Evolutionary conservation across 352 stramenopile species (phyloP), one percentile per base, ranked within the genome.

Genomic region (Phytophthora lateralis): DNA sequence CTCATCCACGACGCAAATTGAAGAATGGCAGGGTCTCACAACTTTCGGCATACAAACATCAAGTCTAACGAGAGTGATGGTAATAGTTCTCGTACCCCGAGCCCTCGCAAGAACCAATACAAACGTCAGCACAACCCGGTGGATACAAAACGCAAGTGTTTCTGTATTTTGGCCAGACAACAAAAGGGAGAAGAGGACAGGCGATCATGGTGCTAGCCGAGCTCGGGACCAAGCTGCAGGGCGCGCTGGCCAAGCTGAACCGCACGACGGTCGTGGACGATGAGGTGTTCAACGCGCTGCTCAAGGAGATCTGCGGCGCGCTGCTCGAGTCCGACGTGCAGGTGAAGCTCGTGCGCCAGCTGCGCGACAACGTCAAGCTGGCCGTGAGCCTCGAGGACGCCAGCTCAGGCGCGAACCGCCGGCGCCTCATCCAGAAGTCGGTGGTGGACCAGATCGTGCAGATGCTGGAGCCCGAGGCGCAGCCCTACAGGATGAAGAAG

Each of bases 291-390:
- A 94, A 96, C 53, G 73, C 75, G 43, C 78, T 97, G 41, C 76
- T 98, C 4, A 97, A 97, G 75, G 91, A 98, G 55, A 96, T 98
- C 55, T 93, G 83, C 57, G 80, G 81, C 42, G 91, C 91, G 58
- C 75, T 98, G 70, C 81, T 98, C 42, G 81, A 96, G 66, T 91
- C 82, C 10, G 91, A 97, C 66, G 89, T 97, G 50, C 92, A 97
- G 63, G 84, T 96, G 42, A 89, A 91, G 66, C 82, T 96, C 37
- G 91, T 97, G 60, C 80, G 83, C 26, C 75, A 97, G 62, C 72
- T 97, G 59, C 86, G 91, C 34, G 88, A 93, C 71, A 95, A 95
- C 41, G 85, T 98, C 45, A 96, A 97, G 69, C 80, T 93, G 41
- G 80, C 83, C 18, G 80, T 96, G 52, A 93, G 90, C 52, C 69